A percentile compares a stretch with the other conserved stretches of the same genome.
These are phyloP conservation scores for Penicillium glabrum DNA, from an alignment of 2,329 filamentous ascomycete species.

Conservation along the genomic window DNA sequence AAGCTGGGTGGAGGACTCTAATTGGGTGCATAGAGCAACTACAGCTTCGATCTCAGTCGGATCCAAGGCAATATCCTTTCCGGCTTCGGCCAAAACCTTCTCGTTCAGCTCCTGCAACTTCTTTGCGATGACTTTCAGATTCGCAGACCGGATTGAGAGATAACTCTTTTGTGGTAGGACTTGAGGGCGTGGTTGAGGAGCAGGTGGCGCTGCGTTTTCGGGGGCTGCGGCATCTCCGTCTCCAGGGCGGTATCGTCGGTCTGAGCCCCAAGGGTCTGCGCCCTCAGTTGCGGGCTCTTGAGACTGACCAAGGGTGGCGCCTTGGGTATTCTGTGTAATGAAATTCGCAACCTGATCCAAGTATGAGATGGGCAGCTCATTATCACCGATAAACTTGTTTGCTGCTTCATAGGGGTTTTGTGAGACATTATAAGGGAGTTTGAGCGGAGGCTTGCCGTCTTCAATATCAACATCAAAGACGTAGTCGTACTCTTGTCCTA, in stretches of 20 bases:
- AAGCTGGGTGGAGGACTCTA: conserved; percentile 52
- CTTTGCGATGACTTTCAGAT: conserved; percentile 68
- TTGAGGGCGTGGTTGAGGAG: conserved; percentile 51
- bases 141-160: conserved; percentile 72
- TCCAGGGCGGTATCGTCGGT: conserved; percentile 75
- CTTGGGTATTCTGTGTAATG: conserved; percentile 85
- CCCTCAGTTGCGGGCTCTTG: conserved; percentile 49
- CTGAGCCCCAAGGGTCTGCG: conserved; percentile 74
- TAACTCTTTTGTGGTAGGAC: conserved; percentile 77
- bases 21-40: conserved; percentile 58
- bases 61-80: conserved; percentile 73
- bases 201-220: conserved; percentile 23
- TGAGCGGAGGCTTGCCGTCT: conserved; percentile 87
- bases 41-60: conserved; percentile 68
- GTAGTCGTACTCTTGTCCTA: conserved; percentile 89
- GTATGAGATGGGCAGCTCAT: conserved; percentile 83
- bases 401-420: conserved; percentile 92
- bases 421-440: conserved; percentile 89
- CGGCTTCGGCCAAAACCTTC: conserved; percentile 66
- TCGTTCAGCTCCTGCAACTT: conserved; percentile 73
- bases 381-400: conserved; percentile 84
- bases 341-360: conserved; percentile 92
- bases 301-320: conserved; percentile 72
- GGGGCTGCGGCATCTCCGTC: conserved; percentile 60
- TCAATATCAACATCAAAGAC: conserved; percentile 97